A percentile compares a stretch with the other conserved stretches of the same genome.
These are phyloP conservation scores for Panicum hallii DNA, from an alignment of 202 grass and related monocot species.

Conservation along the genomic window DNA sequence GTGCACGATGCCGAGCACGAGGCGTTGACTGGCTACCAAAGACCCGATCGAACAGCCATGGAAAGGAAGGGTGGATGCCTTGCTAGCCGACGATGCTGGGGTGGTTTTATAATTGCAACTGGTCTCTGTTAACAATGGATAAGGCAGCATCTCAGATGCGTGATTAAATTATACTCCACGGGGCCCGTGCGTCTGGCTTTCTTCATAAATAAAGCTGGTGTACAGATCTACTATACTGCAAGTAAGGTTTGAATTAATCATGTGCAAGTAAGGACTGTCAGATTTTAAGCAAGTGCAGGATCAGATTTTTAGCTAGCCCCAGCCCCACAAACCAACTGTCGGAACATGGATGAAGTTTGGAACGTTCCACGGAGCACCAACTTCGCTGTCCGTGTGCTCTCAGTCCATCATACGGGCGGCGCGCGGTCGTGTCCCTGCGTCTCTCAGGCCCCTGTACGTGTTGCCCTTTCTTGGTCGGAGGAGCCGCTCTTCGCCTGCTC, in stretches of 20 bases:
- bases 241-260: not conserved
- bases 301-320: no score
- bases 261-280: no score
- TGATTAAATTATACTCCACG: no score
- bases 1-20: not conserved
- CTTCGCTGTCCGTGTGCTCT: not conserved
- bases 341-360: not conserved
- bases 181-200: not conserved
- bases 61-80: not conserved
- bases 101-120: not conserved
- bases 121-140: not conserved
- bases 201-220: not conserved
- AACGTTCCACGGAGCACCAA: not conserved
- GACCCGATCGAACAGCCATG: not conserved
- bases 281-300: no score
- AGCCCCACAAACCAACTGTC: no score
- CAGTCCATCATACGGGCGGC: not conserved
- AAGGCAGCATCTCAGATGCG: not conserved
- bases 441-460: not conserved
- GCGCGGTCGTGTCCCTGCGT: constrained; percentile 27
- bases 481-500: not conserved
- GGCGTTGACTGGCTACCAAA: not conserved
- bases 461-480: constrained; percentile 32
- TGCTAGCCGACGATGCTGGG: not conserved
- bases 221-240: no score